Evolutionary conservation across 768 basidiomycete genomes (phyloP).

Genomic region (Collybia sp.): DNA sequence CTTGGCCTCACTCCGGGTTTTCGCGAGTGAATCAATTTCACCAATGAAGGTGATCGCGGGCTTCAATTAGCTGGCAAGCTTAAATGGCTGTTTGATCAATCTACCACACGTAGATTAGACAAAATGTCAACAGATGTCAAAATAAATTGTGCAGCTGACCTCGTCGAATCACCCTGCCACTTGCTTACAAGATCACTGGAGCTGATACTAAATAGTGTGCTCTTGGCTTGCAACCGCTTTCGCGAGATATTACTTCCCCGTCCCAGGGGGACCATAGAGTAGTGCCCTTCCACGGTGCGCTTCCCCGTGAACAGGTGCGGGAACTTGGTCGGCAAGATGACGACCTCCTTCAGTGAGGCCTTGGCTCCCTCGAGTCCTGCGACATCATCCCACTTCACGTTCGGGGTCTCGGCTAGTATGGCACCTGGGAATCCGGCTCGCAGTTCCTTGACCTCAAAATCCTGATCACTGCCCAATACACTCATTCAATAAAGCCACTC

Average conservation of each 20-base stretch:
- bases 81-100: constrained; percentile 92
- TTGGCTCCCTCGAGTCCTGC: constrained; percentile 95
- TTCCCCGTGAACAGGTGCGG: constrained; percentile 98
- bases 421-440: constrained; percentile 86
- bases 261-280: constrained; percentile 96
- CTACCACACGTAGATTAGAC: constrained; percentile 32
- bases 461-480: constrained; percentile 60
- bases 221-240: constrained; percentile 99
- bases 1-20: constrained; percentile 94
- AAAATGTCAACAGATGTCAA: no score
- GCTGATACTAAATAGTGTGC: constrained; percentile 96
- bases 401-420: constrained; percentile 90
- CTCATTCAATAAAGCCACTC: constrained; percentile 1
- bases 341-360: constrained; percentile 94
- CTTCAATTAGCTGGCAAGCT: constrained; percentile 93
- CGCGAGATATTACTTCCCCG: constrained; percentile 94
- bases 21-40: constrained; percentile 95
- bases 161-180: constrained; percentile 99
- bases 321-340: constrained; percentile 99
- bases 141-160: constrained; percentile 45
- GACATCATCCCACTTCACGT: constrained; percentile 98
- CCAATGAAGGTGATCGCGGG: constrained; percentile 99
- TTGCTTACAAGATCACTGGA: constrained; percentile 96
- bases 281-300: constrained; percentile 93
- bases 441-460: constrained; percentile 94